Evolutionary conservation across 331 rosid genomes (phyloP), one percentile per base, ranked within the genome.

Genomic region (Rhamnella rubrinervis): DNA sequence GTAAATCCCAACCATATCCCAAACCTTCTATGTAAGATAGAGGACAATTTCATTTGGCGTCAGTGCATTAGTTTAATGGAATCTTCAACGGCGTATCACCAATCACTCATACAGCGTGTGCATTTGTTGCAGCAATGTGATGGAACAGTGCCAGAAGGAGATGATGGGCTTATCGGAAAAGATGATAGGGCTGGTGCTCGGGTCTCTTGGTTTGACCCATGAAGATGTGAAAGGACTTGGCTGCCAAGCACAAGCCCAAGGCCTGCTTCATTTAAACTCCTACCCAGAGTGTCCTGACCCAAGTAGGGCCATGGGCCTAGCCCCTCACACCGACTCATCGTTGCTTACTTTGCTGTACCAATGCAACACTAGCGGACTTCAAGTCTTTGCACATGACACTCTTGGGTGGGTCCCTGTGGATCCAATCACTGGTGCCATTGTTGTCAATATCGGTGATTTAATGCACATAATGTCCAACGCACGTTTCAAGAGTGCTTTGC

Each of bases 271-370:
- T 2, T 26, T 86, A 25, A 80, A 83, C 71, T 86, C 86, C 3
- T 83, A 83, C 63, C 91, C 84, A 9, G 18, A 56, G 0, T 83
- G 88, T 63, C 91, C 86, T 1, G 83, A 86, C 47, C 86, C 88
- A 0, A 37, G 35, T 13, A 71, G 46, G 7, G 83, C 80, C 31
- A 75, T 83, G 81, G 91, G 91, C 65, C 5, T 86, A 41, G 83
- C 81, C 38, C 83, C 84, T 19, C 88, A 83, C 16, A 78, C 84
- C 0, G 86, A 83, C 77, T 69, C 91, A 2, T 83, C 91, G 0
- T 0, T 80, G 11, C 37, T 86, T 55, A 83, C 91, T 26, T 19
- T 83, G 56, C 57, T 86, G 0, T 6, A 62, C 77, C 88, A 78
- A 64, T 37, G 68, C 63, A 28, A 2, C 19, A 37, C 64, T 11